Conservation (phyloP, 2,329 filamentous ascomycete genomes). For the Paecilomyces dactylethromorphus region DNA sequence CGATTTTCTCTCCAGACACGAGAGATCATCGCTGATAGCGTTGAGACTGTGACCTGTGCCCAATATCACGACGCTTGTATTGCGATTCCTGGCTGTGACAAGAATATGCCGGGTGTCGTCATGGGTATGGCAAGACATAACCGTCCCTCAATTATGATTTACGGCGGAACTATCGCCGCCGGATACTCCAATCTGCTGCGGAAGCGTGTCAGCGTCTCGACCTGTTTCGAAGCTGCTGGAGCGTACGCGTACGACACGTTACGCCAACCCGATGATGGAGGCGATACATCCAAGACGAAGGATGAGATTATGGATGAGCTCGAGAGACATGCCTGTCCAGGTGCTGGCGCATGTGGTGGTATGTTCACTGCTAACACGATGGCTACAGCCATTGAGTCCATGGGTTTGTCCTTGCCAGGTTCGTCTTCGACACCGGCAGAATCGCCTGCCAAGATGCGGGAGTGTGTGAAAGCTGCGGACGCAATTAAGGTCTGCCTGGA, state of each 20-base stretch:
- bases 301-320: constrained; percentile 80
- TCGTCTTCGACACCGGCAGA: constrained; percentile 77
- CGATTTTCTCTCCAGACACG: constrained; percentile 83
- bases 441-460: constrained; percentile 75
- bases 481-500: constrained; percentile 76
- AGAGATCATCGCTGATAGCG: constrained; percentile 89
- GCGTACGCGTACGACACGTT: constrained; percentile 74
- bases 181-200: constrained; percentile 74
- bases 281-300: constrained; percentile 58
- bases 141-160: constrained; percentile 89
- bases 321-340: constrained; percentile 70
- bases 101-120: constrained; percentile 92
- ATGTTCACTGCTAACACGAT: constrained; percentile 97
- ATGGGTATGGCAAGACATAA: constrained; percentile 92
- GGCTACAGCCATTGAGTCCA: constrained; percentile 83
- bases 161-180: constrained; percentile 83
- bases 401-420: constrained; percentile 75
- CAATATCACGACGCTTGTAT: constrained; percentile 93
- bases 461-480: constrained; percentile 74
- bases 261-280: constrained; percentile 59
- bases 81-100: constrained; percentile 88
- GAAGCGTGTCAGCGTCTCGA: constrained; percentile 78
- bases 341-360: constrained; percentile 74
- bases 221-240: constrained; percentile 81
- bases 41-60: constrained; percentile 87